These are phyloP conservation scores for Suhomyces sp. DNA, from an alignment of 805 yeast species.

Conservation along the genomic window DNA sequence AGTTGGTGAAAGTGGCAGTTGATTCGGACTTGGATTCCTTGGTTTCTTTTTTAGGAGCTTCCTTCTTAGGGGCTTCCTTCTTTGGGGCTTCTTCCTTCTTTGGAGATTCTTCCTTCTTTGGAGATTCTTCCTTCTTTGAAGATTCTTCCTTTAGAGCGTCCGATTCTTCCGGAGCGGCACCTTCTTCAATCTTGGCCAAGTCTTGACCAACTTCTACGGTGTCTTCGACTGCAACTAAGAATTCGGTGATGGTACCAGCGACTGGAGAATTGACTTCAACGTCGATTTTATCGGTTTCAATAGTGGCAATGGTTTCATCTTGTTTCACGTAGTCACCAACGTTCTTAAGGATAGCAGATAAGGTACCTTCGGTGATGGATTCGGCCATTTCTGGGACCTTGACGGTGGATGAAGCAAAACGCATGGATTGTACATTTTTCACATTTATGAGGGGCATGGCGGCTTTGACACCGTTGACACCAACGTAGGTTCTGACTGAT, in stretches of 20 bases:
- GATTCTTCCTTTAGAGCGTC: conserved; percentile 26
- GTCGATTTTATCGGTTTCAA: conserved; percentile 97
- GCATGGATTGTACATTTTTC: conserved; percentile 8
- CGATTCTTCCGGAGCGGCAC: conserved; percentile 61
- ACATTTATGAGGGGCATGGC: conserved; percentile 2
- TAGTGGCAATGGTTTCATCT: conserved; percentile 93
- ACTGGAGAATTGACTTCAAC: conserved; percentile 95
- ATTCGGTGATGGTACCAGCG: conserved; percentile 83
- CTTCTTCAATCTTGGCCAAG: conserved; percentile 80
- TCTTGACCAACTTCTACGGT: conserved; percentile 97
- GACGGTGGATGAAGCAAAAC: conserved; percentile 50
- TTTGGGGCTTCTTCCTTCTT: conserved; percentile 31
- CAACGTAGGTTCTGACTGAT: conserved; percentile 6
- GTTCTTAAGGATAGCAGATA: conserved; percentile 61
- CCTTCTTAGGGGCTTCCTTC: conserved; percentile 32
- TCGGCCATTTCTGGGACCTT: conserved; percentile 99
- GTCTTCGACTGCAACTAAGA: conserved; percentile 80
- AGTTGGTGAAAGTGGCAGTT: conserved; percentile 42
- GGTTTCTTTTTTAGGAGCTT: conserved; percentile 36
- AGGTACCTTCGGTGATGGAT: conserved; percentile 95
- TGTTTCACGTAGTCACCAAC: conserved; percentile 85
- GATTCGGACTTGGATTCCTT: conserved; percentile 24
- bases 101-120: conserved; percentile 27
- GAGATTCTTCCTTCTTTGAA: conserved; percentile 13
- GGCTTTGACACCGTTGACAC: conserved; percentile 5